Evolutionary conservation across 208 protist species (phyloP), one percentile per base, ranked within the genome.

Genomic region (Trypanosoma theileri): DNA sequence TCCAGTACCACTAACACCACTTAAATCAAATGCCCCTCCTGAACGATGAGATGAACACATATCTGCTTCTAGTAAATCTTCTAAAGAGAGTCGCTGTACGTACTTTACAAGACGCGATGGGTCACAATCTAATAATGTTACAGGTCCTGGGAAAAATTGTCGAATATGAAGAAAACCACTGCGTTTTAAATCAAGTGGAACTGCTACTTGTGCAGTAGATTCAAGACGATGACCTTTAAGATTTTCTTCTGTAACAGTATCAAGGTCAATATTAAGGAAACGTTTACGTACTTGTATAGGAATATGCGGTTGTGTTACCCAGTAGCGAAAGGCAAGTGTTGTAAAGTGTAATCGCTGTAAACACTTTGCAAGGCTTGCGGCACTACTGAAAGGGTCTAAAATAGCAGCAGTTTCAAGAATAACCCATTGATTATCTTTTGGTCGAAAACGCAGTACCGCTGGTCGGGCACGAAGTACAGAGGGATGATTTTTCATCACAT

Each of bases 381-480:
- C 59, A 16, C 82, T 92, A 63, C 74, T 74, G 41, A 91, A 58
- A 9, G 90, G 90, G 59, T 96, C 90, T 41, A 93, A 72, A 19
- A 82, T 69, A 4, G 87, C 85, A 62, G 88, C 79, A 7, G 85
- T 59, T 67, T 93, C 85, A 19, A 96, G 62, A 48, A 96, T 84
- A n/a, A 96, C 86, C 90, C 90, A 96, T 62, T 96, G 90, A 64
- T 93, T 93, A 21, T 96, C 90, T 64, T 92, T 91, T 10, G 90
- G 87, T 6, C 90, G 83, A 59, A 88, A 96, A 11, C 90, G 87
- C 22, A 96, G 22, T 21, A 93, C 85, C 1, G 72, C 69, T 3
- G 90, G 90, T 7, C 90, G 81, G 8, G 87, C 87, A 13, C 85
- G 82, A 35, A 95, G 76, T 58, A 82, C 54, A 26, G 85, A 9